Evolutionary conservation across 805 yeast genomes (phyloP), one percentile per base, ranked within the genome.

Genomic region (Zygosaccharomyces bisporus): DNA sequence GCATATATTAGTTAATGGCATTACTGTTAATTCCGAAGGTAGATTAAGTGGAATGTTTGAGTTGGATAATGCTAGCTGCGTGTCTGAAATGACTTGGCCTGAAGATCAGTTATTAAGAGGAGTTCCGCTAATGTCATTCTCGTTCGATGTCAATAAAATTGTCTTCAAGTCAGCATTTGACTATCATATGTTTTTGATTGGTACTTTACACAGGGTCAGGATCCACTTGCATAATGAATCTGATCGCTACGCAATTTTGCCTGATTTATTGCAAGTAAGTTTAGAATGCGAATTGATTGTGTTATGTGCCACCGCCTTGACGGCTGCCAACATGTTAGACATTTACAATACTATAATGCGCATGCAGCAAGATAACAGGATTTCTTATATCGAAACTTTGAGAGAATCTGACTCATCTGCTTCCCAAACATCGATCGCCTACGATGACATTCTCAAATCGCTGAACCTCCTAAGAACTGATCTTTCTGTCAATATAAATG

Each of bases 311-410:
- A 90, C 98, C 0, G 88, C 95, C 0, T 72, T 93, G 56, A 83
- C 95, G 0, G 93, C 93, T 0, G 82, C 96, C 0, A 88, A 85
- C 56, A 69, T 87, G 23, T 72, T 83, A 51, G 96, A 90, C 62
- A 81, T 93, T 35, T 76, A 78, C 56, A 80, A 81, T 44, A 80
- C 93, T 1, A 67, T 86, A 14, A 63, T 75, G 40, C 72, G 95
- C 53, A 81, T 89, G 70, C 72, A 79, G 30, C 85, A 82, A 53
- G 95, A 87, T 50, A 83, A 79, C 52, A 74, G 73, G 50, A 71
- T 77, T 2, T 83, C 93, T 0, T 89, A 89, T 58, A 76, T 74
- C 35, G 95, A 88, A 51, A 87, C 86, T 3, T 68, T 88, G 46
- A 72, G 75, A 32, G 90, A 82, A 52, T 79, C 86, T 0, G 69